Evolutionary conservation across 2,329 filamentous ascomycete genomes (phyloP).

Genomic region (Fusarium protoensiforme): DNA sequence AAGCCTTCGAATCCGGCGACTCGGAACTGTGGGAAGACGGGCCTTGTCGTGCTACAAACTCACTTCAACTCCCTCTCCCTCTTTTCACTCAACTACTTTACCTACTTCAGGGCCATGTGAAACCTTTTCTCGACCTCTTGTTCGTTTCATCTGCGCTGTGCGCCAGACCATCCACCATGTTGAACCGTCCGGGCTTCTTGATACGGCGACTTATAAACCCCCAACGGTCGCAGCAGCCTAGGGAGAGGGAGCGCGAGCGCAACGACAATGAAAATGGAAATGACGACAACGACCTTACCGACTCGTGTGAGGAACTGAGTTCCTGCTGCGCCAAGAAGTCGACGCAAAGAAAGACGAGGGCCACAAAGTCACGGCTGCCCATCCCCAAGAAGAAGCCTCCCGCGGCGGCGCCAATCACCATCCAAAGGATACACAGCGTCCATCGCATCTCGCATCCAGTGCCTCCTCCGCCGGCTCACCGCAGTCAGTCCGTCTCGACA

Average conservation of each 20-base stretch:
- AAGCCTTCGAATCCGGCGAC: slow-evolving; percentile 30
- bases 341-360: slow-evolving; percentile 24
- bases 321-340: slow-evolving; percentile 29
- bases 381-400: slow-evolving; percentile 28
- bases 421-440: slow-evolving; percentile 52
- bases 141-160: slow-evolving; percentile 27
- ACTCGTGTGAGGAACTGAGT: slow-evolving; percentile 35
- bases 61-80: slow-evolving; percentile 6
- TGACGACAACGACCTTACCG: slow-evolving; percentile 21
- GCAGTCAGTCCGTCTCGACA: slow-evolving; percentile 52
- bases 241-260: not conserved
- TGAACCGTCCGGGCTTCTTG: slow-evolving; percentile 32
- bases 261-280: slow-evolving; percentile 16
- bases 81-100: not conserved
- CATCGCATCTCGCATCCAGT: slow-evolving; percentile 52
- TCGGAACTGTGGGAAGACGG: slow-evolving; percentile 17
- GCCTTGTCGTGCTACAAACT: slow-evolving; percentile 30
- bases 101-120: slow-evolving; percentile 31
- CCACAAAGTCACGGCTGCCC: slow-evolving; percentile 38
- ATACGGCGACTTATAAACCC: slow-evolving; percentile 40
- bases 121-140: slow-evolving; percentile 16
- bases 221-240: slow-evolving; percentile 18
- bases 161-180: slow-evolving; percentile 31
- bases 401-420: slow-evolving; percentile 37
- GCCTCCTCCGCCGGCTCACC: slow-evolving; percentile 52